These are phyloP conservation scores for Lizonia empirigonia DNA, from an alignment of 2,329 filamentous ascomycete genomes.

Conservation along the genomic window DNA sequence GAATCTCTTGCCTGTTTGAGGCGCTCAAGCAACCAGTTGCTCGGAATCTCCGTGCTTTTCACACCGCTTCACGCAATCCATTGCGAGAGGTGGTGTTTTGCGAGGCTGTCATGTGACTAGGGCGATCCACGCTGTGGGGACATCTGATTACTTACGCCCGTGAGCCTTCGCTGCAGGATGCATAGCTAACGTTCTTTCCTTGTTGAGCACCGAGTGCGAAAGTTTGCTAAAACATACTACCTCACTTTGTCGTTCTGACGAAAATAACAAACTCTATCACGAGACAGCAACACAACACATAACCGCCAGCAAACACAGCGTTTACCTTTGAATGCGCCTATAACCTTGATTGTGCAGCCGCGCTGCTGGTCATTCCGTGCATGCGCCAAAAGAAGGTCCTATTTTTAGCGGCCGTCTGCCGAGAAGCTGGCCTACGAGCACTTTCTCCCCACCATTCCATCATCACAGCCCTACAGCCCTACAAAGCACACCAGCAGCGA, in stretches of 20 bases:
- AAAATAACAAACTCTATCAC: background rate
- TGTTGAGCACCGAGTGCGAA: constrained; percentile 7
- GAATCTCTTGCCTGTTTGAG: constrained; percentile 24
- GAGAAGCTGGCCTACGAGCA: constrained; percentile 27
- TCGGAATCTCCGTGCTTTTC: constrained; percentile 25
- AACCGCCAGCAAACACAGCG: constrained; percentile 3
- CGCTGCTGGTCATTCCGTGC: constrained; percentile 5
- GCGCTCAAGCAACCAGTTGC: constrained; percentile 15
- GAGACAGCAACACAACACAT: constrained; percentile 3
- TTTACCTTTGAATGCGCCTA: constrained; percentile 4
- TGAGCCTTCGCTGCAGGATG: constrained; percentile 7
- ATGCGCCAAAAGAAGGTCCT: constrained; percentile 18
- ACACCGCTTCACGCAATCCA: constrained; percentile 31
- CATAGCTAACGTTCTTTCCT: constrained; percentile 3
- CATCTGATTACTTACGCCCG: constrained; percentile 7
- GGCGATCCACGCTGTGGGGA: constrained; percentile 14
- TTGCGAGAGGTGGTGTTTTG: constrained; percentile 14
- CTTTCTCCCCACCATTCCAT: constrained; percentile 6
- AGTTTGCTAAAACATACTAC: constrained; percentile 8
- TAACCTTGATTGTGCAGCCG: background rate
- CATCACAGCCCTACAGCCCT: constrained; percentile 30
- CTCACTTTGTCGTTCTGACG: background rate
- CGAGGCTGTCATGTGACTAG: constrained; percentile 27
- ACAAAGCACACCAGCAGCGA: constrained; percentile 16
- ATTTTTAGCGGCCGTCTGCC: constrained; percentile 35